Conservation (phyloP, 306 rosid species). For the Vigna angularis region DNA sequence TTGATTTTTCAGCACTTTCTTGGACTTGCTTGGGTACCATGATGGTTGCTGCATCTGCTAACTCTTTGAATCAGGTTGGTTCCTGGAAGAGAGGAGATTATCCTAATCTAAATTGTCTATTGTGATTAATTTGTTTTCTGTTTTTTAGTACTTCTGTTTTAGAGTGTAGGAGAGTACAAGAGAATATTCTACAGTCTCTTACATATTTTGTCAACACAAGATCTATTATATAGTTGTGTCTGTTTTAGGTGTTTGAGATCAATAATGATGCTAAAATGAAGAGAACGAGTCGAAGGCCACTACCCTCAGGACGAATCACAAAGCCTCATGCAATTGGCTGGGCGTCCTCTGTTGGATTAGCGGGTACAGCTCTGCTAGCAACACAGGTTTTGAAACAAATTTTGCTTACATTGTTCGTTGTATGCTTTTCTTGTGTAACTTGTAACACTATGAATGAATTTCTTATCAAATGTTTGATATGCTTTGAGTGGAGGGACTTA, state of each 20-base stretch:
- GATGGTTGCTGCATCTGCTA: constrained; percentile 99
- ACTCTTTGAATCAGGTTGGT: constrained; percentile 87
- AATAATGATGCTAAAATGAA: constrained; percentile 90
- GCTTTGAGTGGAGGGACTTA: constrained; percentile 58
- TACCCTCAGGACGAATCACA: constrained; percentile 92
- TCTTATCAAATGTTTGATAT: constrained; percentile 32
- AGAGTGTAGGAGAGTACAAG: neutral
- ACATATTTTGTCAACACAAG: constrained; percentile 20
- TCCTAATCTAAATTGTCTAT: constrained; percentile 1
- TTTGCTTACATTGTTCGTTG: constrained; percentile 35
- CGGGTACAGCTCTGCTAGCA: constrained; percentile 81
- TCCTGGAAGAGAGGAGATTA: constrained; percentile 2
- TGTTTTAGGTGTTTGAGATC: constrained; percentile 75
- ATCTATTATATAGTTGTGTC: constrained; percentile 23
- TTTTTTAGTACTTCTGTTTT: neutral
- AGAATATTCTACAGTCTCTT: neutral
- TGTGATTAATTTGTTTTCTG: neutral
- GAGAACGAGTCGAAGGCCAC: constrained; percentile 81
- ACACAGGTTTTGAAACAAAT: constrained; percentile 66
- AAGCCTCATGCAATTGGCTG: constrained; percentile 75
- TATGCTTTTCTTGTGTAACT: constrained; percentile 21
- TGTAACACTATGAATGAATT: constrained; percentile 2
- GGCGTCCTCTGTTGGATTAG: constrained; percentile 81
- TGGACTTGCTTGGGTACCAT: constrained; percentile 94
- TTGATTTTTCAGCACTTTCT: constrained; percentile 73